phyloP scores from a whole-genome alignment of 2,329 filamentous ascomycete species.

The Fusarium guadeloupense region DNA sequence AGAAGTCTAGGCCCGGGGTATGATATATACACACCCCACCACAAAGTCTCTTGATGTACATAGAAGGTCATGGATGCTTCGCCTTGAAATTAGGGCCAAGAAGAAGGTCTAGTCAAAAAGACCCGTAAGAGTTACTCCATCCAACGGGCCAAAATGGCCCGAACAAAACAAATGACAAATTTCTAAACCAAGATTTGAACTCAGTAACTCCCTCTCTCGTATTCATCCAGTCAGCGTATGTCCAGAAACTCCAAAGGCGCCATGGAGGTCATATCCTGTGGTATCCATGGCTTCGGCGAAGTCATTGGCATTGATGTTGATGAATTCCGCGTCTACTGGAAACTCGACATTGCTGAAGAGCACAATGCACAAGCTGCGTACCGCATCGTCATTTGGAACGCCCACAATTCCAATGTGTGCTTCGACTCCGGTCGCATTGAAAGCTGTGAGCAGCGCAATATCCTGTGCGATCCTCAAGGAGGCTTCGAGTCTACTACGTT shows the following conservation, averaged over 20 bases:
- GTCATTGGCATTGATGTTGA: slow-evolving; percentile 51
- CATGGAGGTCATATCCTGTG: slow-evolving; percentile 46
- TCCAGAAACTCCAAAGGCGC: neutral
- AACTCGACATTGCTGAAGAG: slow-evolving; percentile 43
- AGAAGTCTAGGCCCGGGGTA: no score
- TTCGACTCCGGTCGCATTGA: slow-evolving; percentile 35
- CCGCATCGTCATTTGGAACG: slow-evolving; percentile 20
- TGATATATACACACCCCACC: no score
- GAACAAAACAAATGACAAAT: neutral
- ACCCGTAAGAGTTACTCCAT: neutral
- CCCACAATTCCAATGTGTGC: neutral
- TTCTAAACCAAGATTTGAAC: neutral
- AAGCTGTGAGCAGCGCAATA: slow-evolving; percentile 35
- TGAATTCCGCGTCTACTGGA: slow-evolving; percentile 50
- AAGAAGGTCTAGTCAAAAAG: no score
- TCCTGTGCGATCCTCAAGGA: slow-evolving; percentile 36
- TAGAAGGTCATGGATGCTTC: no score
- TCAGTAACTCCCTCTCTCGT: no score
- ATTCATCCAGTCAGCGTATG: neutral
- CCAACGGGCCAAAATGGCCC: slow-evolving; percentile 10
- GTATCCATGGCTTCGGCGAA: slow-evolving; percentile 53
- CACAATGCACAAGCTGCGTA: slow-evolving; percentile 46
- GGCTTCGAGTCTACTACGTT: slow-evolving; percentile 50
- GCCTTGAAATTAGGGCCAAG: no score
- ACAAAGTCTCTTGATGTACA: no score